A percentile compares a stretch with the other conserved stretches of the same genome.
Conservation (phyloP, 768 basidiomycete species). For the Porphyrellus cyaneotinctus region DNA sequence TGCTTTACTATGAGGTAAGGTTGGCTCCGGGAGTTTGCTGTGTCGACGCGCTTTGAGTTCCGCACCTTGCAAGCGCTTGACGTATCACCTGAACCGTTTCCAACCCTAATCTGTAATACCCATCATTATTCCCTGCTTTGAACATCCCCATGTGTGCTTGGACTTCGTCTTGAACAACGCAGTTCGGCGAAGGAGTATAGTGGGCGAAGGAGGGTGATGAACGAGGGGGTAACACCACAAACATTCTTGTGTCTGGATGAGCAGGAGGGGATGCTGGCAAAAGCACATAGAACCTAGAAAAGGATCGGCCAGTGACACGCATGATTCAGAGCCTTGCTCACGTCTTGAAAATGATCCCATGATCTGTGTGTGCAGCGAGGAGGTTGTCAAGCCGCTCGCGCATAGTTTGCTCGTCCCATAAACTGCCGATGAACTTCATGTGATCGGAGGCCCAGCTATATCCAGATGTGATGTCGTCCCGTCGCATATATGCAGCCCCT, state of each 20-base stretch:
- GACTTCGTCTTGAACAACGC: constrained; percentile 68
- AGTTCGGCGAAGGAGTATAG: constrained; percentile 66
- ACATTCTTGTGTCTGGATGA: constrained; percentile 59
- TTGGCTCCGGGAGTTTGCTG: not conserved
- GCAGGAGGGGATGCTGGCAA: constrained; percentile 67
- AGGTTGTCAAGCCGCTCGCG: constrained; percentile 58
- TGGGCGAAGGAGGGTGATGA: constrained; percentile 44
- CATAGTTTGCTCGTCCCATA: constrained; percentile 77
- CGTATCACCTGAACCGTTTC: constrained; percentile 57
- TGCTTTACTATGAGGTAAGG: constrained; percentile 1
- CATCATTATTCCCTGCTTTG: constrained; percentile 73
- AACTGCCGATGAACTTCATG: constrained; percentile 79
- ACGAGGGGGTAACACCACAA: constrained; percentile 66
- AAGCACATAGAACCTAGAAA: constrained; percentile 69
- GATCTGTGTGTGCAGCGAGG: constrained; percentile 52
- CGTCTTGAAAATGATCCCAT: constrained; percentile 71
- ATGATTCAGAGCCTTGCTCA: constrained; percentile 35
- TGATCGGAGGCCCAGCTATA: constrained; percentile 82
- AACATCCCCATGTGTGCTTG: constrained; percentile 91
- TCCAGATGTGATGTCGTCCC: constrained; percentile 67
- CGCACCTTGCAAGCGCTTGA: constrained; percentile 42
- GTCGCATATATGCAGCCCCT: constrained; percentile 78
- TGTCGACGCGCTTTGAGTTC: not conserved
- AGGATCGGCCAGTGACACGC: not conserved
- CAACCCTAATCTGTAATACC: constrained; percentile 84